phyloP scores from a whole-genome alignment of 345 rosid species.

The Geranium rotundifolium region DNA sequence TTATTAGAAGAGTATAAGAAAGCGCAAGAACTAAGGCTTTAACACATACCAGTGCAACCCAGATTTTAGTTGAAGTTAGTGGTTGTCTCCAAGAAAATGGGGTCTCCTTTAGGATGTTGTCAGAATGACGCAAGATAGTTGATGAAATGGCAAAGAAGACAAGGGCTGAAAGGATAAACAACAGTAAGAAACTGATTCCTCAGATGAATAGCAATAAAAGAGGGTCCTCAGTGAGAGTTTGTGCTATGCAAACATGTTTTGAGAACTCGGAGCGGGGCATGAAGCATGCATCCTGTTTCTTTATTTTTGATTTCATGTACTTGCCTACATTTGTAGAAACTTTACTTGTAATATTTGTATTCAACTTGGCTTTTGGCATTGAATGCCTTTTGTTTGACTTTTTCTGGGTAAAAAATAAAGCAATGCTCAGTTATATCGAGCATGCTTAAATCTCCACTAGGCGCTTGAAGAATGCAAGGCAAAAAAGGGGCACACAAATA shows the following conservation, averaged over 20 bases:
- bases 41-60: constrained; percentile 19
- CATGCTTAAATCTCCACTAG: too few relatives aligned
- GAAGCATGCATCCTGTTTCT: too few relatives aligned
- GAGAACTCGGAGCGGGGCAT: constrained; percentile 72
- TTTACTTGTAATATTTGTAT: neutral
- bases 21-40: constrained; percentile 49
- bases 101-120: constrained; percentile 39
- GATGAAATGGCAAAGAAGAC: constrained; percentile 15
- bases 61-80: constrained; percentile 17
- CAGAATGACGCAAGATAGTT: constrained; percentile 24
- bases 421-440: too few relatives aligned
- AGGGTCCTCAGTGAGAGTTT: constrained; percentile 23
- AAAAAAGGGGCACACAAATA: too few relatives aligned
- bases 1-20: constrained; percentile 55
- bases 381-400: too few relatives aligned
- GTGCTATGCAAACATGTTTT: constrained; percentile 50
- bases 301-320: too few relatives aligned
- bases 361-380: neutral
- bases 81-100: constrained; percentile 61
- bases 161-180: constrained; percentile 35
- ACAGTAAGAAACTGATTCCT: constrained; percentile 20
- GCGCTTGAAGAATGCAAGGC: too few relatives aligned
- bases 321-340: too few relatives aligned
- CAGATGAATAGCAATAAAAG: constrained; percentile 32
- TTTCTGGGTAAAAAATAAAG: too few relatives aligned